Evolutionary conservation across 805 yeast species (phyloP), one percentile per base, ranked within the genome.

Genomic region (Pichia nakasei): DNA sequence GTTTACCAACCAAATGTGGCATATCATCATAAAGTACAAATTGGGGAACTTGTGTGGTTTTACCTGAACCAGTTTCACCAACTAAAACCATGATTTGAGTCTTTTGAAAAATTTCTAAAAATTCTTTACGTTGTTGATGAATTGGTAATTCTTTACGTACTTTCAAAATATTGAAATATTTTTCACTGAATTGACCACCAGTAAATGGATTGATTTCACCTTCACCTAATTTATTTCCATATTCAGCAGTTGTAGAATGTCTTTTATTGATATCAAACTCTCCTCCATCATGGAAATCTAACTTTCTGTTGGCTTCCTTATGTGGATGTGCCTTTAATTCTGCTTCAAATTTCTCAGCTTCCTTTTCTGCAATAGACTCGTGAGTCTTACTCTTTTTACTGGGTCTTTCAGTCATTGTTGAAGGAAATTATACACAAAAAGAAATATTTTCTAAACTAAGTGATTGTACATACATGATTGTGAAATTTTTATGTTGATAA

Each of bases 21-120:
- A 91, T 75, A 54, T 89, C 97, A 61, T 93, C 97, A 56, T 77
- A 87, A 40, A 82, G 68, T 20, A 91, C 96, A 65, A 89, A 93
- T 66, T 91, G 98, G 3, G 98, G 97, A 50, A 91, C 89, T 68
- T 91, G 98, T 1, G 98, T 91, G 22, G 97, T 91, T 65, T 91
- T 91, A 76, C 98, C 98, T 26, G 96, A 87, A 69, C 98, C 98
- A 5, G 98, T 91, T 63, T 91, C 98, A 70, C 98, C 98, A 42
- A 93, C 97, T 64, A 93, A 87, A 32, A 91, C 97, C 94, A 93
- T 84, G 60, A 91, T 85, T 66, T 91, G 98, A 33, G 91, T 80
- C 19, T 74, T 67, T 50, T 91, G 97, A 65, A 83, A 93, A 46
- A 85, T 78, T 51, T 74, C 72, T 46, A 93, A 72, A 61, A 93